Conservation (phyloP, 495 filamentous ascomycete genomes). For the Gamarada debralockiae region DNA sequence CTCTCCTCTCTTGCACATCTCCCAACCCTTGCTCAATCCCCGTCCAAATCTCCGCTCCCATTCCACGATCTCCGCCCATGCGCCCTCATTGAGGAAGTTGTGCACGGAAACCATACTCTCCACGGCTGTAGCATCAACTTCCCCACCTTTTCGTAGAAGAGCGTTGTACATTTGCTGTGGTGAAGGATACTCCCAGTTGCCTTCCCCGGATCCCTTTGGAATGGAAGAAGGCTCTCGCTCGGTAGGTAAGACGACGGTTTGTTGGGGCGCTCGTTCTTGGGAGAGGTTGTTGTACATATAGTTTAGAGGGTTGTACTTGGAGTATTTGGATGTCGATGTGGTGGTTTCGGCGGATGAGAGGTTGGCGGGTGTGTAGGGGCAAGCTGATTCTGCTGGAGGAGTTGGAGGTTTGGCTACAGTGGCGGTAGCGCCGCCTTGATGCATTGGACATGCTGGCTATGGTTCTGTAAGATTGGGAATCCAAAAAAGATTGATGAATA, state of each 20-base stretch:
- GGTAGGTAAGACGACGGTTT: conserved; percentile 68
- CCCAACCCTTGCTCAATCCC: conserved; percentile 69
- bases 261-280: conserved; percentile 67
- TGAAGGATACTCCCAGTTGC: conserved; percentile 96
- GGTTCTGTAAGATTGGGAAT: conserved; percentile 7
- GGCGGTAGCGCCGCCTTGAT: conserved; percentile 47
- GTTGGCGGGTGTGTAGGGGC: conserved; percentile 47
- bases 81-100: conserved; percentile 97
- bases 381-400: conserved; percentile 28
- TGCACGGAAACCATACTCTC: conserved; percentile 96
- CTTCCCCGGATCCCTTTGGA: conserved; percentile 68
- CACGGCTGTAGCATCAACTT: conserved; percentile 90
- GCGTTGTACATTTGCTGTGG: conserved; percentile 99
- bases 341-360: conserved; percentile 28
- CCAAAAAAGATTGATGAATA: conserved; percentile 15
- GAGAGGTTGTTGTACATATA: conserved; percentile 91
- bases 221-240: conserved; percentile 81
- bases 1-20: conserved; percentile 70
- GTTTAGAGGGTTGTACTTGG: conserved; percentile 87
- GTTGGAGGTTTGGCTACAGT: conserved; percentile 26
- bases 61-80: conserved; percentile 87
- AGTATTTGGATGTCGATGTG: conserved; percentile 46
- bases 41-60: conserved; percentile 85
- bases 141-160: conserved; percentile 88
- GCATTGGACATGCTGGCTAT: conserved; percentile 91